phyloP scores from a whole-genome alignment of 108 stramenopile species.

The Skeletonema costatum region DNA sequence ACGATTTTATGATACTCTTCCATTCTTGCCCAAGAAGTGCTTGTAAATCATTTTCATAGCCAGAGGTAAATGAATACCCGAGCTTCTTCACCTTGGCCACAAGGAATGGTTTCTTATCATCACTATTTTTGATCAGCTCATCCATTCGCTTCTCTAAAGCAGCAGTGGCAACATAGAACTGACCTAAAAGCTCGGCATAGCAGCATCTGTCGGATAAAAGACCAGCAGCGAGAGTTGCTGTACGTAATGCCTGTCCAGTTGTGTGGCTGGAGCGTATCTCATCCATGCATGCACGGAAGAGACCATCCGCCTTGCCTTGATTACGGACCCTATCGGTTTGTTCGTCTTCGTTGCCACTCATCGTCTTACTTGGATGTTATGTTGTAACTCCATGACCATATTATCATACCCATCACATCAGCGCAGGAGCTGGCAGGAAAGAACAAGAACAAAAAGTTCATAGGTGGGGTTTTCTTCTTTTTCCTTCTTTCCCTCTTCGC shows the following conservation, averaged over 20 bases:
- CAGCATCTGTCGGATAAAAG: slow-evolving; percentile 43
- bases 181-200: slow-evolving; percentile 49
- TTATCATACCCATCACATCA: too few species aligned
- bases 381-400: too few species aligned
- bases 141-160: slow-evolving; percentile 40
- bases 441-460: too few species aligned
- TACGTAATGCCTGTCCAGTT: slow-evolving; percentile 38
- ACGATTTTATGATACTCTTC: slow-evolving; percentile 10
- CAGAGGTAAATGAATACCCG: slow-evolving; percentile 35
- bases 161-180: slow-evolving; percentile 51
- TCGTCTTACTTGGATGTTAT: too few species aligned
- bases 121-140: not conserved
- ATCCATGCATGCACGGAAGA: slow-evolving; percentile 59
- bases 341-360: slow-evolving; percentile 1
- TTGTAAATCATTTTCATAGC: slow-evolving; percentile 46
- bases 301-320: slow-evolving; percentile 39
- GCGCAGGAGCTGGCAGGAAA: too few species aligned
- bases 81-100: slow-evolving; percentile 12
- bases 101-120: slow-evolving; percentile 9
- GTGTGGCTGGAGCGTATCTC: slow-evolving; percentile 43
- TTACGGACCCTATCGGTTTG: slow-evolving; percentile 26
- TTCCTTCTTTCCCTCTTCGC: too few species aligned
- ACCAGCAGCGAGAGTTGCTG: slow-evolving; percentile 38
- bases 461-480: too few species aligned
- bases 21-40: slow-evolving; percentile 26